A percentile compares a stretch with the other conserved stretches of the same genome.
Conservation (phyloP, 768 basidiomycete genomes). For the Kwoniella dejecticola region DNA sequence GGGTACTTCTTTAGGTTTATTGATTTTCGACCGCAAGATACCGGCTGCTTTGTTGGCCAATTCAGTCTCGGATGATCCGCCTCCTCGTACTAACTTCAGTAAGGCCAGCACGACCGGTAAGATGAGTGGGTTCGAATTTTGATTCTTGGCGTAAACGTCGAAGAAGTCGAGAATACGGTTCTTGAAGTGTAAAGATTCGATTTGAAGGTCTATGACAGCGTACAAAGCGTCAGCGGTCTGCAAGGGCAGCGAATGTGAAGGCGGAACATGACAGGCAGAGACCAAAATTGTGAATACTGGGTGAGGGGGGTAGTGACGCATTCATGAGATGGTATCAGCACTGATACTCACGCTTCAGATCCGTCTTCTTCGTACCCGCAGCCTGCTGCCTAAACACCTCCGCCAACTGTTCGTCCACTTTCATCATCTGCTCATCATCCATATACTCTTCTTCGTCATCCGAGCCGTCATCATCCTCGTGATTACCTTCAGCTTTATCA, state of each 20-base stretch:
- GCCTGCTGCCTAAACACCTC: constrained; percentile 73
- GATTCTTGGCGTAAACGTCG: constrained; percentile 76
- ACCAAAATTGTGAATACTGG: no score
- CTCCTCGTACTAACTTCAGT: constrained; percentile 69
- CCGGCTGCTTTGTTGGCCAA: constrained; percentile 84
- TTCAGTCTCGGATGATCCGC: constrained; percentile 76
- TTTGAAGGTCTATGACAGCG: constrained; percentile 62
- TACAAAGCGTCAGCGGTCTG: neutral
- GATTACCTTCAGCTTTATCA: constrained; percentile 62
- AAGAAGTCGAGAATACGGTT: constrained; percentile 93
- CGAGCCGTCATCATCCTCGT: constrained; percentile 65
- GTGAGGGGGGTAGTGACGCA: no score
- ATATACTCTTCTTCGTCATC: constrained; percentile 61
- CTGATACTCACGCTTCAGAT: constrained; percentile 47
- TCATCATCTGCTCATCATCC: constrained; percentile 99
- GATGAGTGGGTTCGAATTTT: constrained; percentile 70
- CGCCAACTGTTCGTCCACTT: constrained; percentile 87
- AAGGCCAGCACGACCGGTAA: constrained; percentile 73
- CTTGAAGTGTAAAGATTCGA: constrained; percentile 93
- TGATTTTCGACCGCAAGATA: constrained; percentile 72
- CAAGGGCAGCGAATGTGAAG: no score
- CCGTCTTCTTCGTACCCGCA: constrained; percentile 27
- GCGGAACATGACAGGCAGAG: no score
- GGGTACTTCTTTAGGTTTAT: constrained; percentile 72
- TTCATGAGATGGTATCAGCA: no score